These are phyloP conservation scores for Yamadazyma insecticola DNA, from an alignment of 805 yeast species.

Conservation along the genomic window DNA sequence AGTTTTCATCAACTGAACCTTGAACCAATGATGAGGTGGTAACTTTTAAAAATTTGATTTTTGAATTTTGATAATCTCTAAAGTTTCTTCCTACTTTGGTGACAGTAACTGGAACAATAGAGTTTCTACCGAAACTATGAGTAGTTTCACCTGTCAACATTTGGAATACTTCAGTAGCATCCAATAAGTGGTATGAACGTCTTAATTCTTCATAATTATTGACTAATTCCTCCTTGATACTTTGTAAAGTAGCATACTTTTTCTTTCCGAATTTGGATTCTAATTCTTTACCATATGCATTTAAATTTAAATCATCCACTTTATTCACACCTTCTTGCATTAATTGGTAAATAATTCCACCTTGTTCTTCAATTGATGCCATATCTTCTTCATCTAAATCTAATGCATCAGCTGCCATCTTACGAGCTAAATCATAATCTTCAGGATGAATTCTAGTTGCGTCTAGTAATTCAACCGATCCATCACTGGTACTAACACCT, in stretches of 20 bases:
- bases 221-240: constrained; percentile 82
- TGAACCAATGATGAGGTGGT: constrained; percentile 38
- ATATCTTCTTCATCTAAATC: constrained; percentile 94
- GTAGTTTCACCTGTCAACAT: constrained; percentile 84
- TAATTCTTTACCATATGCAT: constrained; percentile 88
- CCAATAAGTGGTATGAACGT: constrained; percentile 60
- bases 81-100: constrained; percentile 62
- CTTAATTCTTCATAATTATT: constrained; percentile 86
- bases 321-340: constrained; percentile 66
- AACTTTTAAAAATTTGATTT: constrained; percentile 36
- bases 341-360: constrained; percentile 74
- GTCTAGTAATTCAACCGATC: constrained; percentile 78
- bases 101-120: constrained; percentile 71
- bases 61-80: constrained; percentile 49
- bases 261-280: constrained; percentile 67
- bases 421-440: constrained; percentile 91
- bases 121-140: constrained; percentile 62
- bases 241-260: constrained; percentile 73
- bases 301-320: constrained; percentile 81
- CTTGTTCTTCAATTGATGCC: constrained; percentile 72
- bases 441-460: constrained; percentile 97
- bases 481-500: constrained; percentile 45
- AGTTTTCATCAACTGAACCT: constrained; percentile 44
- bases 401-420: constrained; percentile 97
- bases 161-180: constrained; percentile 72